These are phyloP conservation scores for Pezizomycotina sp. DNA, from an alignment of 2,329 filamentous ascomycete genomes.

Conservation along the genomic window DNA sequence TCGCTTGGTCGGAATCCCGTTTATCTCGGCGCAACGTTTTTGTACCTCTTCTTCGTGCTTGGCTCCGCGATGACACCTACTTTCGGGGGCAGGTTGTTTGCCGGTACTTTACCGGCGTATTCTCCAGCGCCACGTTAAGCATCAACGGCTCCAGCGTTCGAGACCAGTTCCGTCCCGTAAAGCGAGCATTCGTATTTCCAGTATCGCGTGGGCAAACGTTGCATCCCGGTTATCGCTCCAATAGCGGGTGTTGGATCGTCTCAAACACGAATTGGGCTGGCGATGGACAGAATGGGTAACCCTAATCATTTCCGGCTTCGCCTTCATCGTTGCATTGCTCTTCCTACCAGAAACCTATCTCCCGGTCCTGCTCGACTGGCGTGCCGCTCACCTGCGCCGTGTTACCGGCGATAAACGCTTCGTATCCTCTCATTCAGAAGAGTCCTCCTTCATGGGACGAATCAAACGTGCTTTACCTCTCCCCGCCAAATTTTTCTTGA, in stretches of 20 bases:
- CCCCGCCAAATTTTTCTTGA: constrained; percentile 32
- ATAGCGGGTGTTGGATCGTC: neutral
- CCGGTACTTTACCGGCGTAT: constrained; percentile 36
- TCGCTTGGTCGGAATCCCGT: constrained; percentile 36
- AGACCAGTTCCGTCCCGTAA: constrained; percentile 35
- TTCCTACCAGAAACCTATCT: constrained; percentile 38
- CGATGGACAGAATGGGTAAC: constrained; percentile 35
- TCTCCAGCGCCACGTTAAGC: constrained; percentile 28
- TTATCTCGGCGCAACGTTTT: constrained; percentile 33
- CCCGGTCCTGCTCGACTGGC: constrained; percentile 34
- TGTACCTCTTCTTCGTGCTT: constrained; percentile 37
- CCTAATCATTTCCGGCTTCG: constrained; percentile 28
- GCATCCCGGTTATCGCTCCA: constrained; percentile 25
- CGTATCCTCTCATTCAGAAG: constrained; percentile 33
- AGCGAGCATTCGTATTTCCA: constrained; percentile 36
- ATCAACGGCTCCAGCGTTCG: constrained; percentile 33
- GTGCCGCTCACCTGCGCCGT: constrained; percentile 30
- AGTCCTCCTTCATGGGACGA: constrained; percentile 29
- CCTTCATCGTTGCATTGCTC: constrained; percentile 29
- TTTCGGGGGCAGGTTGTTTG: constrained; percentile 34
- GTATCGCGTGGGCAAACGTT: constrained; percentile 35
- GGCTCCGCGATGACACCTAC: constrained; percentile 34
- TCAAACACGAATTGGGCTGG: constrained; percentile 30
- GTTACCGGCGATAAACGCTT: constrained; percentile 34
- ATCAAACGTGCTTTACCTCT: constrained; percentile 30